These are phyloP conservation scores for Terana coerulea DNA, from an alignment of 768 basidiomycete genomes.

Conservation along the genomic window DNA sequence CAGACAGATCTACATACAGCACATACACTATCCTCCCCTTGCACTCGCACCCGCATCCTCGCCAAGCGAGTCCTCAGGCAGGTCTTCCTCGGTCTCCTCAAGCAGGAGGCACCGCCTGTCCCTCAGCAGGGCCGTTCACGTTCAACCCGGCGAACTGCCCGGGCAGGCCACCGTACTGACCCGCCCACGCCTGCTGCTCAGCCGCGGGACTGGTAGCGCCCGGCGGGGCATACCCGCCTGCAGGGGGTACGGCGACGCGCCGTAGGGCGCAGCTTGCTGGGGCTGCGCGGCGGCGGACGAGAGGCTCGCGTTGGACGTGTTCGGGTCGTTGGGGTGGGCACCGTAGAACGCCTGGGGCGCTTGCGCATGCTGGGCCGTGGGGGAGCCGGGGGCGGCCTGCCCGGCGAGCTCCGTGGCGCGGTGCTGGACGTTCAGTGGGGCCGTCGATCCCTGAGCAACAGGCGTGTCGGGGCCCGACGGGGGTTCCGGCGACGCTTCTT, in stretches of 20 bases:
- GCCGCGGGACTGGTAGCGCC: conserved; percentile 7
- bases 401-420: neutral
- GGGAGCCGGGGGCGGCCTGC: conserved; percentile 4
- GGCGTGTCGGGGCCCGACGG: neutral
- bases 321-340: conserved; percentile 7
- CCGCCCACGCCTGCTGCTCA: conserved; percentile 14
- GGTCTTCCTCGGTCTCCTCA: conserved; percentile 15
- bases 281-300: conserved; percentile 1
- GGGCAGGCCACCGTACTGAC: conserved; percentile 19
- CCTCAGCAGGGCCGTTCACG: no score
- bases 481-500: conserved; percentile 33
- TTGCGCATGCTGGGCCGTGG: neutral
- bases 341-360: conserved; percentile 9
- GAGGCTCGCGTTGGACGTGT: conserved; percentile 10
- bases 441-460: neutral
- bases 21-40: neutral
- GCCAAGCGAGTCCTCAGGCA: neutral
- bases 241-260: conserved; percentile 20
- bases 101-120: no score
- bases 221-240: conserved; percentile 1
- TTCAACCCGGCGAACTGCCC: conserved; percentile 23
- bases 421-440: conserved; percentile 10
- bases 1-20: no score
- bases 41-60: no score
- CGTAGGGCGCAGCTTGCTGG: conserved; percentile 14